These are phyloP conservation scores for Podila clonocystis DNA, from an alignment of 192 early-diverging fungal genomes.

Conservation along the genomic window DNA sequence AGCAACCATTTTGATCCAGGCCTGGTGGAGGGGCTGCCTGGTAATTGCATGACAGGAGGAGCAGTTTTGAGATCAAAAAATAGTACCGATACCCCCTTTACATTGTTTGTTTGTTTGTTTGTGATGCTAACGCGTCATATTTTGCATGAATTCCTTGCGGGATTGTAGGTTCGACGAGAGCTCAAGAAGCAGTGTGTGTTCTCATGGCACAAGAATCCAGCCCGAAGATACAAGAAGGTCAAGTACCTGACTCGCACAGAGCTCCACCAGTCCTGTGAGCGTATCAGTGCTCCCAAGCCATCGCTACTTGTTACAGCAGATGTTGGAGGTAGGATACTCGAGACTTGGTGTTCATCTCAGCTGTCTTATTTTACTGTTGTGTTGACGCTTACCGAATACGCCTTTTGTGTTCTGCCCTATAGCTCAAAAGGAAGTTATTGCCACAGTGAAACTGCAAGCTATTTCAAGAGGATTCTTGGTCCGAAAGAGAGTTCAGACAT, in stretches of 20 bases:
- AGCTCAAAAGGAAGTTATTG: constrained; percentile 45
- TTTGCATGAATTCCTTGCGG: background rate
- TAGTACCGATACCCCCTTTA: background rate
- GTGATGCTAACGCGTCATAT: too few species aligned
- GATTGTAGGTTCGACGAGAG: constrained; percentile 38
- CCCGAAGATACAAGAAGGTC: constrained; percentile 19
- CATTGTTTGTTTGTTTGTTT: background rate
- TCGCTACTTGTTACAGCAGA: constrained; percentile 35
- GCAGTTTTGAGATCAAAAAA: background rate
- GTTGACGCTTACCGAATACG: background rate
- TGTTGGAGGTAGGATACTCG: constrained; percentile 27
- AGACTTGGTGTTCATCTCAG: background rate
- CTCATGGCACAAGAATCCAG: constrained; percentile 46
- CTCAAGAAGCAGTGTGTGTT: constrained; percentile 42
- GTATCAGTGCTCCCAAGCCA: constrained; percentile 43
- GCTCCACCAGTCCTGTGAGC: constrained; percentile 36
- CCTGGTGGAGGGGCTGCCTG: constrained; percentile 51
- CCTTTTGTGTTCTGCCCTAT: background rate
- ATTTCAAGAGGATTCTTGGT: constrained; percentile 35
- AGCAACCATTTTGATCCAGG: constrained; percentile 49
- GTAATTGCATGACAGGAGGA: constrained; percentile 2
- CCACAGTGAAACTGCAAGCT: constrained; percentile 37
- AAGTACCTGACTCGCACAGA: constrained; percentile 42
- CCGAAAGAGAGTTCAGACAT: constrained; percentile 23
- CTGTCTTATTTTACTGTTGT: background rate